Percentiles rank a stretch among this genome's conserved stretches.
These are phyloP conservation scores for Phytophthora cajani DNA, from an alignment of 352 stramenopile species.

Conservation along the genomic window DNA sequence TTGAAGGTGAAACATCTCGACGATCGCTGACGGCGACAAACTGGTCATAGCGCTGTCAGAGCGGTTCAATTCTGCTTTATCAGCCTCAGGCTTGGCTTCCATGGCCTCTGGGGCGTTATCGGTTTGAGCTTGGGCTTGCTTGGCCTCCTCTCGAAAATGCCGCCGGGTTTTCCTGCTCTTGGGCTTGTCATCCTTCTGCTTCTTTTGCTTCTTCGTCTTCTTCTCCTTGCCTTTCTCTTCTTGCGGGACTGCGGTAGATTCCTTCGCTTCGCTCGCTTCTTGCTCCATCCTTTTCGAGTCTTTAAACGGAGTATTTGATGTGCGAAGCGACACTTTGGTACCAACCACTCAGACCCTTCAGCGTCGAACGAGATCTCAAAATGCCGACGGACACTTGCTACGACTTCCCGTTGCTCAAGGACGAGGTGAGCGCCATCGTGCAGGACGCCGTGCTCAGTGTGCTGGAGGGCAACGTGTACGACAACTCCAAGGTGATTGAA, in stretches of 20 bases:
- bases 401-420: conserved; percentile 78
- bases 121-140: conserved; percentile 9
- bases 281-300: conserved; percentile 12
- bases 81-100: neutral
- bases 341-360: conserved; percentile 6
- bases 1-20: conserved; percentile 37
- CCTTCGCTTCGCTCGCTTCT: conserved; percentile 14
- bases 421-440: conserved; percentile 76
- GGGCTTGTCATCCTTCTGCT: conserved; percentile 15
- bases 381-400: conserved; percentile 57
- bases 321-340: conserved; percentile 26
- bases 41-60: conserved; percentile 16
- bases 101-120: neutral
- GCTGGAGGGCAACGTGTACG: conserved; percentile 80
- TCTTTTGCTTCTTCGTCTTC: conserved; percentile 27
- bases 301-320: neutral
- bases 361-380: conserved; percentile 1
- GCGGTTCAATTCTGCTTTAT: conserved; percentile 5
- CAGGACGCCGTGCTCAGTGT: conserved; percentile 75
- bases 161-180: conserved; percentile 27
- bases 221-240: conserved; percentile 18
- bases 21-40: conserved; percentile 29
- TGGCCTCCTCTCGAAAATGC: conserved; percentile 23
- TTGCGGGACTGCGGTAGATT: neutral
- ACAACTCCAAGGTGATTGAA: conserved; percentile 67